These are phyloP conservation scores for Phytophthora aleatoria DNA, from an alignment of 352 stramenopile species.

Conservation along the genomic window DNA sequence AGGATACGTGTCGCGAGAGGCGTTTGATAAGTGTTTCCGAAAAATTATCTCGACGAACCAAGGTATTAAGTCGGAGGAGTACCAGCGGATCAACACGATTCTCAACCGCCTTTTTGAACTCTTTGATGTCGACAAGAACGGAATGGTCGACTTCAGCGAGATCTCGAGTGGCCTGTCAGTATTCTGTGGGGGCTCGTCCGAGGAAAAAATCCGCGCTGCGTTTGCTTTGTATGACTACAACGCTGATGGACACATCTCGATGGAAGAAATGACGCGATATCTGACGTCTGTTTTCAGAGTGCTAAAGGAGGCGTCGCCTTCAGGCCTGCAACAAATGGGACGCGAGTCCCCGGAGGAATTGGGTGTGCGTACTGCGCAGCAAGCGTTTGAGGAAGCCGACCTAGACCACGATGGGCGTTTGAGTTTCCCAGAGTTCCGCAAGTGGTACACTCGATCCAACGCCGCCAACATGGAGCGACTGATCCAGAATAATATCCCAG, in stretches of 20 bases:
- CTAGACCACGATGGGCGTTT: conserved; percentile 69
- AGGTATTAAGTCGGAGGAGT: conserved; percentile 52
- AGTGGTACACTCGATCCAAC: conserved; percentile 82
- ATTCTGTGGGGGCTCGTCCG: conserved; percentile 80
- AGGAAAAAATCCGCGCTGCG: conserved; percentile 75
- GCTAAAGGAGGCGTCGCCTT: conserved; percentile 74
- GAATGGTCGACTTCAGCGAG: conserved; percentile 85
- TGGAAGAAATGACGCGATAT: conserved; percentile 87
- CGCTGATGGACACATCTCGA: conserved; percentile 82
- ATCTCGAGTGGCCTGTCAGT: conserved; percentile 86
- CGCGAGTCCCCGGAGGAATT: conserved; percentile 67
- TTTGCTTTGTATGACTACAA: conserved; percentile 90
- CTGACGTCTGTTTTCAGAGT: conserved; percentile 88
- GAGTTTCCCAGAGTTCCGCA: conserved; percentile 78
- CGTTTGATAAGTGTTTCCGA: conserved; percentile 83
- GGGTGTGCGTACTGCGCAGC: conserved; percentile 59
- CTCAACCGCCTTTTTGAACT: conserved; percentile 80
- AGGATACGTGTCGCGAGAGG: conserved; percentile 68
- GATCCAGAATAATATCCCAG: conserved; percentile 79
- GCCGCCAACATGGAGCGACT: conserved; percentile 78
- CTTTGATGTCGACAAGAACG: conserved; percentile 89
- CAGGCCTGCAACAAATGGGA: conserved; percentile 48
- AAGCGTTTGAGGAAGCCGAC: conserved; percentile 81
- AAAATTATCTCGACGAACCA: conserved; percentile 68
- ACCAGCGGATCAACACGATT: conserved; percentile 75